A percentile compares a stretch with the other conserved stretches of the same genome.
Evolutionary conservation across 371 early-diverging fungal species (phyloP).

Genomic region (Fennellomyces sp.): DNA sequence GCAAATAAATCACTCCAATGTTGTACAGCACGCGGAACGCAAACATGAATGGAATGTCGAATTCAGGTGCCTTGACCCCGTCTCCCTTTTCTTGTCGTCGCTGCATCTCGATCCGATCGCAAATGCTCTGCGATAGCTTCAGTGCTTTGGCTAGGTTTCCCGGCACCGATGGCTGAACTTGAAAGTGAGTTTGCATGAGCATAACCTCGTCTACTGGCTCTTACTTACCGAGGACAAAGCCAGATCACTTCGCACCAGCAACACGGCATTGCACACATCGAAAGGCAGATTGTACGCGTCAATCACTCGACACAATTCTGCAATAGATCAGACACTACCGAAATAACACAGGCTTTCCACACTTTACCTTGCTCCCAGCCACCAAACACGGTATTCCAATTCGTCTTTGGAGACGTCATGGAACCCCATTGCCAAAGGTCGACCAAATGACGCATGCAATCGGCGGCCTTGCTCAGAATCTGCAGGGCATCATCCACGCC

Average conservation of each 20-base stretch:
- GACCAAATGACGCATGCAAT: slow-evolving; percentile 41
- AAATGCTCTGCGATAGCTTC: slow-evolving; percentile 44
- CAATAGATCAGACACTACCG: no score
- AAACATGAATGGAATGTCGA: slow-evolving; percentile 55
- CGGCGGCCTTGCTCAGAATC: slow-evolving; percentile 41
- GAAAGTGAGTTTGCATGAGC: not conserved
- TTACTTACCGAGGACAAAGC: slow-evolving; percentile 44
- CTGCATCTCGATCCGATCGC: slow-evolving; percentile 50
- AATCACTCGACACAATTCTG: slow-evolving; percentile 33
- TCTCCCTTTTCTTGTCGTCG: slow-evolving; percentile 35
- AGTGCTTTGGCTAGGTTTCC: slow-evolving; percentile 50
- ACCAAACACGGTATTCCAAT: slow-evolving; percentile 20
- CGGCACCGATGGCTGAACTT: slow-evolving; percentile 39
- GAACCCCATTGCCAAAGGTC: slow-evolving; percentile 47
- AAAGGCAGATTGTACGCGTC: slow-evolving; percentile 46
- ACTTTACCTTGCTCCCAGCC: slow-evolving; percentile 39
- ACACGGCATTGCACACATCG: slow-evolving; percentile 46
- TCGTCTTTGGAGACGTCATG: slow-evolving; percentile 24
- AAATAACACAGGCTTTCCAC: no score
- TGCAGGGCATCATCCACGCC: slow-evolving; percentile 47
- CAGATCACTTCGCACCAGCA: slow-evolving; percentile 43
- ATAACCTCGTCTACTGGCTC: no score
- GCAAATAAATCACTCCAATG: slow-evolving; percentile 48
- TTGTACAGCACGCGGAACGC: slow-evolving; percentile 53
- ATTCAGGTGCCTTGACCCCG: slow-evolving; percentile 24